Percentiles rank a stretch among this genome's conserved stretches.
Evolutionary conservation across 345 rosid genomes (phyloP).

Genomic region (Hypericum perforatum): DNA sequence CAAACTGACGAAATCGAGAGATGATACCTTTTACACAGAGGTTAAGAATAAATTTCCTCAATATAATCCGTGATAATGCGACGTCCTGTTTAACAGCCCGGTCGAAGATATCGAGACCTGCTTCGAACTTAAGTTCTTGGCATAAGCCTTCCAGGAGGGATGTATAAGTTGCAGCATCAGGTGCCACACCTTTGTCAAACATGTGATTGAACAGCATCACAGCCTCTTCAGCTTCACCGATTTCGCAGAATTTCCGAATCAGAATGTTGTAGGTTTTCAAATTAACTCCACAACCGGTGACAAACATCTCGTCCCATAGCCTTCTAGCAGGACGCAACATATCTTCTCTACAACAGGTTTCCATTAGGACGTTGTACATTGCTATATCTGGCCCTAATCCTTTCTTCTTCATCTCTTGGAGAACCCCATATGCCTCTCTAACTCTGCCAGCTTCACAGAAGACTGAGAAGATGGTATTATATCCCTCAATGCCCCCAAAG

Average conservation of each 20-base stretch:
- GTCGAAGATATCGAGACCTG: constrained; percentile 43
- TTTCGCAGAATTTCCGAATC: constrained; percentile 53
- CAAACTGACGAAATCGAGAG: not conserved
- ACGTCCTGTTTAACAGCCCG: constrained; percentile 36
- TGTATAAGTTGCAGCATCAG: constrained; percentile 45
- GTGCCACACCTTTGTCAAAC: constrained; percentile 53
- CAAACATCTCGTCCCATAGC: constrained; percentile 94
- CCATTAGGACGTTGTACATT: constrained; percentile 60
- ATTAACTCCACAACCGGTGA: constrained; percentile 57
- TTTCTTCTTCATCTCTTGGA: constrained; percentile 79
- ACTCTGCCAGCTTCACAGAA: constrained; percentile 64
- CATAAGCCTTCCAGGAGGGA: constrained; percentile 59
- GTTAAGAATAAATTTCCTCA: constrained; percentile 28
- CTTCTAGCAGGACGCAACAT: constrained; percentile 81
- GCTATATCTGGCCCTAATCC: constrained; percentile 52
- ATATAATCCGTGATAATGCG: constrained; percentile 29
- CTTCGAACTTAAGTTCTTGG: constrained; percentile 47
- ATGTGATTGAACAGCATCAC: constrained; percentile 54
- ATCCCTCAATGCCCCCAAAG: constrained; percentile 47
- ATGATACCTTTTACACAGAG: constrained; percentile 53
- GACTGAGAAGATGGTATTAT: constrained; percentile 47
- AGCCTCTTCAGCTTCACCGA: constrained; percentile 63
- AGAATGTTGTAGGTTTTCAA: constrained; percentile 54
- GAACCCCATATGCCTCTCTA: constrained; percentile 64
- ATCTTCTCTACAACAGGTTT: constrained; percentile 75